Evolutionary conservation across 2,329 filamentous ascomycete genomes (phyloP).

Genomic region (Plenodomus lindquistii): DNA sequence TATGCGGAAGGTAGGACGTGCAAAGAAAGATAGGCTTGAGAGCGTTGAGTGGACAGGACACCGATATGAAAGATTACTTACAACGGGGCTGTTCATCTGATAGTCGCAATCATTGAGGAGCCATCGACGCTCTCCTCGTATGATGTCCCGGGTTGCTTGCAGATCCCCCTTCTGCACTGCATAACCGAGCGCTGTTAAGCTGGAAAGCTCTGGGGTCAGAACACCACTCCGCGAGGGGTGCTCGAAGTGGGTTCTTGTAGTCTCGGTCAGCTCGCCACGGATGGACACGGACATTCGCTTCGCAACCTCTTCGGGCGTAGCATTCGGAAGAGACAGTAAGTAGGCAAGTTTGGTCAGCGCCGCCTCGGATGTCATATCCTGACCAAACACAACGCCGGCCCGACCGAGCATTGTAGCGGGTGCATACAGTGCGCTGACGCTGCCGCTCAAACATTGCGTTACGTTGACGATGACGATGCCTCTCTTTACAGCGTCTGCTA

Average conservation of each 20-base stretch:
- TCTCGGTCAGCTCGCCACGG: constrained; percentile 83
- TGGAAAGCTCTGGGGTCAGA: constrained; percentile 62
- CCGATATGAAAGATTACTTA: constrained; percentile 37
- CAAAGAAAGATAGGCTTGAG: constrained; percentile 24
- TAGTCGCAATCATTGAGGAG: constrained; percentile 78
- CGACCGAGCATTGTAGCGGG: constrained; percentile 69
- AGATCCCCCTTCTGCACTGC: constrained; percentile 75
- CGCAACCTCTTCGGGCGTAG: constrained; percentile 68
- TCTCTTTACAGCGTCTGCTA: constrained; percentile 74
- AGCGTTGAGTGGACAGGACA: constrained; percentile 20
- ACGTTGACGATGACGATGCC: constrained; percentile 89
- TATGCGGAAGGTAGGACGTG: constrained; percentile 18
- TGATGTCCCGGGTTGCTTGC: constrained; percentile 66
- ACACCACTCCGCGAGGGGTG: constrained; percentile 66
- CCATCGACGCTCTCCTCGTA: constrained; percentile 67
- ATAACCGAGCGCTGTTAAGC: constrained; percentile 77
- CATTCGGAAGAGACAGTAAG: constrained; percentile 69
- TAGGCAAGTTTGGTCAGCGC: constrained; percentile 91
- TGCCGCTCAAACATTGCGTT: constrained; percentile 73
- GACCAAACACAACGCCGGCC: constrained; percentile 85
- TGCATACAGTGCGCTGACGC: constrained; percentile 47
- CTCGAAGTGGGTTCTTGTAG: constrained; percentile 71
- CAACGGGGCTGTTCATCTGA: constrained; percentile 71
- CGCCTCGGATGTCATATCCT: constrained; percentile 87
- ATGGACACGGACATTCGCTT: constrained; percentile 74